A percentile compares a stretch with the other conserved stretches of the same genome.
Conservation (phyloP, 1,284 basidiomycete species). For the Lignosus rhinocerotis region DNA sequence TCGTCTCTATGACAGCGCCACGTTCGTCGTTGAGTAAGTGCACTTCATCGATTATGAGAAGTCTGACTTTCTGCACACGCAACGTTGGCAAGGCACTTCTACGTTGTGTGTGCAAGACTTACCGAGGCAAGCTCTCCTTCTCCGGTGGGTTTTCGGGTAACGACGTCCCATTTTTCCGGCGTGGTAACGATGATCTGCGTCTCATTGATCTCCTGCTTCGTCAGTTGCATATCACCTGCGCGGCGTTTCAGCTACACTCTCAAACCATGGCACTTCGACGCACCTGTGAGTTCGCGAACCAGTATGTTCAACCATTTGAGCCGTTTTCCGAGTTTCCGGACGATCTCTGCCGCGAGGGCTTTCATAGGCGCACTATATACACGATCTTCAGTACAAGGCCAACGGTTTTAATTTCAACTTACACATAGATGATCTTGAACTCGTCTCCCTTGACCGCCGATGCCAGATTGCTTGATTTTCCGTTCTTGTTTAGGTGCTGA, state of each 20-base stretch:
- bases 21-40: constrained; percentile 98
- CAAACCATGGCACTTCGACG: constrained; percentile 4
- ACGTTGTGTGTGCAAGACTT: constrained; percentile 27
- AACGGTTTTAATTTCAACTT: constrained; percentile 25
- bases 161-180: constrained; percentile 99
- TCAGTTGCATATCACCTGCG: constrained; percentile 96
- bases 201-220: constrained; percentile 89
- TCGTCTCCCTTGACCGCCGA: constrained; percentile 67
- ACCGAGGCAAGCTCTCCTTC: constrained; percentile 95
- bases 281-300: constrained; percentile 91
- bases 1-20: constrained; percentile 98
- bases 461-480: constrained; percentile 39
- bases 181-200: constrained; percentile 99
- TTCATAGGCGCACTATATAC: constrained; percentile 91
- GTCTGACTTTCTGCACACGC: constrained; percentile 76
- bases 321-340: constrained; percentile 89
- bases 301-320: constrained; percentile 88
- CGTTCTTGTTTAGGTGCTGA: constrained; percentile 55
- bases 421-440: constrained; percentile 99
- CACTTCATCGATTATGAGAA: constrained; percentile 98
- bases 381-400: not conserved
- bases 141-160: constrained; percentile 95
- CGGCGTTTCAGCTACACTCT: not conserved
- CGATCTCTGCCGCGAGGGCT: constrained; percentile 94
- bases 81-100: not conserved